Evolutionary conservation across 2,329 filamentous ascomycete genomes (phyloP), one percentile per base, ranked within the genome.

Genomic region (Aschersonia sp.): DNA sequence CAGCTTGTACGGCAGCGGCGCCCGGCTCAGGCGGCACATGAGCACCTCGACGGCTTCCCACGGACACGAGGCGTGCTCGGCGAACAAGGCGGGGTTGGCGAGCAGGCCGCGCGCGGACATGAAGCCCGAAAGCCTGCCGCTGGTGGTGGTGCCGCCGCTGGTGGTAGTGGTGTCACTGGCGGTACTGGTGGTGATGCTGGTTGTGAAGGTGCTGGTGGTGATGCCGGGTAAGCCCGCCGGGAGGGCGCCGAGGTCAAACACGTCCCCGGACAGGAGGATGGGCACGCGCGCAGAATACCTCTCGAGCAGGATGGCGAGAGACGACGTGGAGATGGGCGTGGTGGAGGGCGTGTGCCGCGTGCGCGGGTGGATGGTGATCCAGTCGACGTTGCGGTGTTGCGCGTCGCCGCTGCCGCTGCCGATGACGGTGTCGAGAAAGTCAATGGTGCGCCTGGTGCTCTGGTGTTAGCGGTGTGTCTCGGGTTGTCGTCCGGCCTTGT

Each of bases 51-150:
- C 72, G 1, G 76, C 79, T 44, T 76, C 71, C 74, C 76, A 80
- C 2, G 79, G 74, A 51, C 79, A 82, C 29, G 68, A 62, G 5
- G 71, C 61, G 54, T 72, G 57, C 43, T 77, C 72, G 0, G 76
- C 71, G 60, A 81, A 85, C 45, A 85, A 62, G 4, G 79, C 77
- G 2, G 82, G 82, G 60, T 85, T 84, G 54, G 77, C 68, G 41
- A 85, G 71, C 3, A 85, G 67, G 7, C 79, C 81, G 44, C 82
- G 72, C 6, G 82, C 82, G 22, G 81, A 78, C 82, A 86, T 85
- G 48, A 85, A 74, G 37, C 82, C 79, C 1, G 73, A 63, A 6
- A 81, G 68, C 35, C 72, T 66, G 5, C 70, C 74, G 69, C 64
- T 66, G 55, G 60, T 64, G 14, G 64, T 65, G 4, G 52, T 50